Conservation (phyloP, 768 basidiomycete genomes). For the Daedaleopsis nitida region DNA sequence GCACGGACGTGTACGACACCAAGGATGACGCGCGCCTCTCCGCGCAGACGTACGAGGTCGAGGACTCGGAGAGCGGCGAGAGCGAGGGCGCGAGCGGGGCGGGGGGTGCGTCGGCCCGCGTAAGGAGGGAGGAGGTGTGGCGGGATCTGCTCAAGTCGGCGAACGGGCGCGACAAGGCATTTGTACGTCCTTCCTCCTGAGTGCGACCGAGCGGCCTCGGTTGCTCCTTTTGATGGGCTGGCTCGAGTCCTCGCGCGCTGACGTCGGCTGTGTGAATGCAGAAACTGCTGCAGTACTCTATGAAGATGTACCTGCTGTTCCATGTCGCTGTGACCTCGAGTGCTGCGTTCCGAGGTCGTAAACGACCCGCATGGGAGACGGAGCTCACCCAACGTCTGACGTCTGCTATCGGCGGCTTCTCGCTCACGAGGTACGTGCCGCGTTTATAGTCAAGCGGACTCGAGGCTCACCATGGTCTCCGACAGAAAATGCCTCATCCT, state of each 20-base stretch:
- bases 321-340: constrained; percentile 55
- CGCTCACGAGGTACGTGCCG: constrained; percentile 62
- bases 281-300: constrained; percentile 89
- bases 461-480: background rate
- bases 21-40: constrained; percentile 19
- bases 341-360: constrained; percentile 47
- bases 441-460: background rate
- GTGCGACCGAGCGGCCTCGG: too few relatives aligned
- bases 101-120: constrained; percentile 39
- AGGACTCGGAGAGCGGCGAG: constrained; percentile 27
- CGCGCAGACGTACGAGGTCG: background rate
- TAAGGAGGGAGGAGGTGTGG: constrained; percentile 73
- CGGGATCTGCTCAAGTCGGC: constrained; percentile 77
- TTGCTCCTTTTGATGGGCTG: background rate
- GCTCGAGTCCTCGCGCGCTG: background rate
- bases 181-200: constrained; percentile 52
- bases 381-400: constrained; percentile 61
- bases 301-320: constrained; percentile 72
- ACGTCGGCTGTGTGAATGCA: constrained; percentile 30
- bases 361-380: constrained; percentile 54
- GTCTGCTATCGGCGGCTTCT: constrained; percentile 66
- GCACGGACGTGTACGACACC: constrained; percentile 44
- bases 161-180: constrained; percentile 81
- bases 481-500: constrained; percentile 76
- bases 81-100: constrained; percentile 30